Conservation (phyloP, 2,329 filamentous ascomycete species). For the Eutypa lata region DNA sequence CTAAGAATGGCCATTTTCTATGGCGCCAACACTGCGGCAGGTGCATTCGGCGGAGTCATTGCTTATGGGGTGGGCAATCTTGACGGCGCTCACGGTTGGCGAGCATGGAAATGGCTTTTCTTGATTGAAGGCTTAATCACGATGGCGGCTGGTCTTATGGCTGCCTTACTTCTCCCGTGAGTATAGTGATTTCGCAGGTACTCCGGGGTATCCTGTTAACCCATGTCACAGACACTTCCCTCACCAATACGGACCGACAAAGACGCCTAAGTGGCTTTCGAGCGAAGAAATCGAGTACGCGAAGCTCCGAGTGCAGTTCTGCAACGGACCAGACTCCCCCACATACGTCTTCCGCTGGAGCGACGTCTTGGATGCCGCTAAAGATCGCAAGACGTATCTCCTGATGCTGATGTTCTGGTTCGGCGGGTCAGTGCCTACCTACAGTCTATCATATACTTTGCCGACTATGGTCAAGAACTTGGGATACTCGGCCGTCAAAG, state of each 20-base stretch:
- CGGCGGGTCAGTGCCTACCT: conserved; percentile 21
- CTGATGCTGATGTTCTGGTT: conserved; percentile 23
- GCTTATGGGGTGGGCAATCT: conserved; percentile 33
- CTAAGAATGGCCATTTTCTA: conserved; percentile 19
- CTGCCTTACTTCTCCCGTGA: conserved; percentile 1
- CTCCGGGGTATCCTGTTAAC: too few species aligned
- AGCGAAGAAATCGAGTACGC: conserved; percentile 9
- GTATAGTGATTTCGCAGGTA: too few species aligned
- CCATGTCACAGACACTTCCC: conserved; percentile 4
- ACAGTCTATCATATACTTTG: conserved; percentile 21
- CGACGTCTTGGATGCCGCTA: conserved; percentile 11
- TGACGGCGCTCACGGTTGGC: conserved; percentile 27
- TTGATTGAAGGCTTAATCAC: conserved; percentile 17
- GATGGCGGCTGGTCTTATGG: conserved; percentile 10
- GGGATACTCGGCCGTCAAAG: conserved; percentile 23
- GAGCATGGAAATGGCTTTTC: conserved; percentile 34
- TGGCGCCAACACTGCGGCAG: conserved; percentile 31
- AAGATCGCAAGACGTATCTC: conserved; percentile 15
- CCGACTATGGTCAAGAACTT: conserved; percentile 27
- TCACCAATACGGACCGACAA: neutral
- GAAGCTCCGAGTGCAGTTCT: conserved; percentile 11
- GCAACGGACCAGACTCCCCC: conserved; percentile 7
- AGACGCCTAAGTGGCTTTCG: conserved; percentile 8
- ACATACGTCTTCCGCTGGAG: conserved; percentile 17
- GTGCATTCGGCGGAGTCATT: conserved; percentile 35